Base-by-base conservation (phyloP, 169 alveolate genomes). In the Besnoitia besnoiti region DNA sequence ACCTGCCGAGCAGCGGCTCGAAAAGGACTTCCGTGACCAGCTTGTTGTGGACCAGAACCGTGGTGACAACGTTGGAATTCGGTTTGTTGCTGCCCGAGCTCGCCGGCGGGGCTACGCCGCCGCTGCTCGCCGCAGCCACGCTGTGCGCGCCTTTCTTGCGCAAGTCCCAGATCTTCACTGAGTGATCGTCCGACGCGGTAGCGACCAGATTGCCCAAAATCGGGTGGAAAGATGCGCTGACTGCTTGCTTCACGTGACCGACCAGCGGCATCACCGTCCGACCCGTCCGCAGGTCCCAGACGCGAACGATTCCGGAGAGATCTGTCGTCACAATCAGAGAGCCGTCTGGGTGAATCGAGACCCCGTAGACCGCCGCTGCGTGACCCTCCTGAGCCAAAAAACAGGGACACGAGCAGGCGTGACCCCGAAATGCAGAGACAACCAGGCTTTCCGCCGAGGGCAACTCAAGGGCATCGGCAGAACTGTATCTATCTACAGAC, bases 281-380 rank as follows among this genome's bases (percentile, higher is more conserved):
- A 27, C 99, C 99, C 27, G 97, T 91, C 76, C 99, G 94, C 49
- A 98, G 91, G 94, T 97, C 99, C 98, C 99, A 97, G 5, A 97
- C 93, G 42, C 95, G 62, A 16, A 97, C 97, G 49, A 94, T 88
- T 44, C 99, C 99, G 37, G 96, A 94, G 24, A 97, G 91, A 93
- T 97, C 99, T n/a, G 98, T 97, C 42, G 98, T 96, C 30, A 95
- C 97, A 21, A 97, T 90, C 75, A 98, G 92, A n/a, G 98, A 95
- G 7, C 99, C 99, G 94, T 98, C 99, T 33, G 96, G 97, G 91
- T 98, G 98, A 76, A 97, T 92, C 39, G 97, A 85, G 24, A 97
- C 61, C 30, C 97, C 96, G 93, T 97, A 97, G 46, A 97, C 97
- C 85, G 96, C 96, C 76, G 80, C 40, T 19, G 85, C 55, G 62